Evolutionary conservation across 2,329 filamentous ascomycete genomes (phyloP), one percentile per base, ranked within the genome.

Genomic region (Magnaporthiopsis rhizophila): DNA sequence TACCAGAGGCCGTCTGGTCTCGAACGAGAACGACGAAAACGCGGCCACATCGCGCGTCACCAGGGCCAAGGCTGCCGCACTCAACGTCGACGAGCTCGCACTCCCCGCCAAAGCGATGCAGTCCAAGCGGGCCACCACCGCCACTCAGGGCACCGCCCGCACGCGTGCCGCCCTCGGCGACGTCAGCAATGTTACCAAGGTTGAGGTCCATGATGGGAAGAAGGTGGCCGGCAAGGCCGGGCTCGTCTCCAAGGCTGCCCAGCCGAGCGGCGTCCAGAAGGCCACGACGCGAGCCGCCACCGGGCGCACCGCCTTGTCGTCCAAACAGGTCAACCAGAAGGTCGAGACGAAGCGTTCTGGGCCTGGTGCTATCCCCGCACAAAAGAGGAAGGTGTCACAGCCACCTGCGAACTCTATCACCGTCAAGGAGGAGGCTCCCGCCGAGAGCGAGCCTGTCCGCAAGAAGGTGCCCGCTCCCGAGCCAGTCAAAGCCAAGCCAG

Each of bases 21-120:
- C 89, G 69, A 95, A 96, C 77, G 93, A 97, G 82, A 97, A 97
- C 75, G 94, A 97, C 76, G 95, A 97, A 81, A 96, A 97, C 76
- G 85, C 78, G 68, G 79, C 82, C 65, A 87, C 90, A 67, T 91
- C 90, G 79, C 92, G 93, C 79, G 81, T 97, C 75, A 98, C 95
- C 72, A 87, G 95, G 79, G 93, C 95, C 69, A 97, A 98, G 81
- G 88, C 92, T 63, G 91, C 92, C 65, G 89, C 90, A 61, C 82
- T 85, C 67, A 82, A 80, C 73, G 84, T 81, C 70, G 88, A 89
- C 70, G 89, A 89, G 71, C 75, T 80, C 24, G 75, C 81, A 53
- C 81, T 84, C 71, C 78, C 83, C 38, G 71, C 80, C 64, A 89
- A 88, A 72, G 81, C 86, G 34, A 77, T 91, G 62, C 88, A 90